These are phyloP conservation scores for Mortierella sp. DNA, from an alignment of 371 early-diverging fungal species.

Conservation along the genomic window DNA sequence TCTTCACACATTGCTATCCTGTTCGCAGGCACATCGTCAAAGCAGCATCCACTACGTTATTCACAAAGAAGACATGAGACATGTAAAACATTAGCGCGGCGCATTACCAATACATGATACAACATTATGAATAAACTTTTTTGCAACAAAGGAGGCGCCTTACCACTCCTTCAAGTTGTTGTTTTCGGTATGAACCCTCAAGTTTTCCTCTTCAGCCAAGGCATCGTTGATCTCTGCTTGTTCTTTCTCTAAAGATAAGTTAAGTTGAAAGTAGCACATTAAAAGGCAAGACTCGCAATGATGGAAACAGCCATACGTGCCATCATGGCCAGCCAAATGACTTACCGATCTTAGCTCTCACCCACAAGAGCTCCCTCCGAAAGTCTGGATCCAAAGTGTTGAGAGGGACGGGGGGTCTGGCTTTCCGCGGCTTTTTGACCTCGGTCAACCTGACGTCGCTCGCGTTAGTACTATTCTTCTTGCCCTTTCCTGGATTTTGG, in stretches of 20 bases:
- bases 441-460: slow-evolving; percentile 3
- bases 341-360: slow-evolving; percentile 38
- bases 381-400: slow-evolving; percentile 32
- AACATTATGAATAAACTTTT: neutral
- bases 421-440: slow-evolving; percentile 16
- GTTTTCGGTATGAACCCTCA: slow-evolving; percentile 5
- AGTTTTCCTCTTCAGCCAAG: slow-evolving; percentile 40
- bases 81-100: neutral
- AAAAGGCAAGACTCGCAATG: neutral
- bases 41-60: slow-evolving; percentile 54
- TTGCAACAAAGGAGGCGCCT: neutral
- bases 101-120: no score
- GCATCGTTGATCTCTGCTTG: slow-evolving; percentile 21
- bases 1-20: slow-evolving; percentile 63
- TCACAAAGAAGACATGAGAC: neutral
- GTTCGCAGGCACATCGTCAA: slow-evolving; percentile 42
- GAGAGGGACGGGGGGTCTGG: neutral
- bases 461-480: neutral
- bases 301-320: neutral
- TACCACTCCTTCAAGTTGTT: slow-evolving; percentile 27
- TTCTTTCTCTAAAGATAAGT: slow-evolving; percentile 25
- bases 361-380: slow-evolving; percentile 29
- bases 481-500: slow-evolving; percentile 2
- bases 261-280: neutral
- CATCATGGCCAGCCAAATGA: neutral